Percentiles rank a stretch among this genome's conserved stretches.
phyloP scores from a whole-genome alignment of 2,329 filamentous ascomycete species.

The Hyphodiscus sp. region DNA sequence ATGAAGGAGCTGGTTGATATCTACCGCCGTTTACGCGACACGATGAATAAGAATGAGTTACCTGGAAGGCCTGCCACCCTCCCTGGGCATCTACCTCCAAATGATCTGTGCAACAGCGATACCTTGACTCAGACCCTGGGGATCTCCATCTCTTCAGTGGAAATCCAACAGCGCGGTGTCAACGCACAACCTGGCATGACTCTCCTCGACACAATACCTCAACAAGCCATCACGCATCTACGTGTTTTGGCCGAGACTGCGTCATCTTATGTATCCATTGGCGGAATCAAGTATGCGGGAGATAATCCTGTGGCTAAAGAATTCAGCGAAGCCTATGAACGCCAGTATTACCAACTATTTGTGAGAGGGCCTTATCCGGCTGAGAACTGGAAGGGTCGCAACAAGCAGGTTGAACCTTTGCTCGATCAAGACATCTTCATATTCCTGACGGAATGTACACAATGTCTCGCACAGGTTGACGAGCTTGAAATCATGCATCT shows the following conservation, averaged over 20 bases:
- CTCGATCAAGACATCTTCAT: slow-evolving; percentile 67
- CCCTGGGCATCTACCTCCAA: slow-evolving; percentile 18
- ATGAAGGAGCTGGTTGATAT: slow-evolving; percentile 51
- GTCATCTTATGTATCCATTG: slow-evolving; percentile 74
- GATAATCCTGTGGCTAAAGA: slow-evolving; percentile 59
- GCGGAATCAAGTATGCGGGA: slow-evolving; percentile 55
- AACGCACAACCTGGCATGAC: slow-evolving; percentile 68
- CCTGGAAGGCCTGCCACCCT: slow-evolving; percentile 28
- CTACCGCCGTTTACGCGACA: slow-evolving; percentile 55
- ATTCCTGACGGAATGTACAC: slow-evolving; percentile 73
- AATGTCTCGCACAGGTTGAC: slow-evolving; percentile 62
- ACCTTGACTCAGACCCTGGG: slow-evolving; percentile 63
- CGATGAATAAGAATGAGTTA: slow-evolving; percentile 50
- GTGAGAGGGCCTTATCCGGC: slow-evolving; percentile 9
- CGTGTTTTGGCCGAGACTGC: slow-evolving; percentile 85
- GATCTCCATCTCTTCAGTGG: slow-evolving; percentile 78
- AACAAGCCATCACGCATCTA: slow-evolving; percentile 77
- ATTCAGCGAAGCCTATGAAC: slow-evolving; percentile 59
- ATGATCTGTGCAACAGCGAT: slow-evolving; percentile 49
- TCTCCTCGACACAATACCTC: slow-evolving; percentile 75
- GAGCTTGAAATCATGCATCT: slow-evolving; percentile 71
- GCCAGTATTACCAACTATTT: slow-evolving; percentile 73
- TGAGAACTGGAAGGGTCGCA: slow-evolving; percentile 19
- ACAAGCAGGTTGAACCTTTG: slow-evolving; percentile 42
- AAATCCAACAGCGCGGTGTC: slow-evolving; percentile 86